Conservation (phyloP, 2,329 filamentous ascomycete genomes). For the Aspergillus sp. region DNA sequence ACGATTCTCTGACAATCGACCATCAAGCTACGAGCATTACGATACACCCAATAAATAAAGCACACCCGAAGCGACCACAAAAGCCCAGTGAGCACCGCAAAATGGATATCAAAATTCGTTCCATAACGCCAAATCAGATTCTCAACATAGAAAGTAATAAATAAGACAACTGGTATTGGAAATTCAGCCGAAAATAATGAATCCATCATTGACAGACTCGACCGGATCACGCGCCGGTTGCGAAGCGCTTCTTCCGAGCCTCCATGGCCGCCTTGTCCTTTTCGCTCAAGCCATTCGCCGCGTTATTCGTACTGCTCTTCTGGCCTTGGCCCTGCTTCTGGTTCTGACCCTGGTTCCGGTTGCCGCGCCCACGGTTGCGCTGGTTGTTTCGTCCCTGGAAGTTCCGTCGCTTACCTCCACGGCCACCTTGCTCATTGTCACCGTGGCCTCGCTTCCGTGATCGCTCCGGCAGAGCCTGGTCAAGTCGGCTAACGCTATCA, state of each 20-base stretch:
- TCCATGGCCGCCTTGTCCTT: constrained; percentile 46
- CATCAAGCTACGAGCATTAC: neutral
- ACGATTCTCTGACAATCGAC: neutral
- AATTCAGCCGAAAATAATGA: neutral
- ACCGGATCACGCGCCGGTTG: constrained; percentile 26
- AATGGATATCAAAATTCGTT: constrained; percentile 4
- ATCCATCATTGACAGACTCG: neutral
- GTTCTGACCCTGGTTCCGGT: constrained; percentile 20
- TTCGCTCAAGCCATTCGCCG: constrained; percentile 32
- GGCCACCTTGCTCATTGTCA: constrained; percentile 37
- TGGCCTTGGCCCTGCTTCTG: constrained; percentile 15
- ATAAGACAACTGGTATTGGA: constrained; percentile 5
- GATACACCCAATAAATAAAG: neutral
- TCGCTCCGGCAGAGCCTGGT: constrained; percentile 46
- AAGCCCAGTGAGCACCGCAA: neutral
- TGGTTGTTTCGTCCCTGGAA: constrained; percentile 35
- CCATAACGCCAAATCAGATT: constrained; percentile 9
- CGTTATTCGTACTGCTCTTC: constrained; percentile 19
- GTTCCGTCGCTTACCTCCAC: constrained; percentile 44
- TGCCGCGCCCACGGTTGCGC: constrained; percentile 22
- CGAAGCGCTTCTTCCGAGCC: constrained; percentile 50
- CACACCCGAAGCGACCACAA: neutral
- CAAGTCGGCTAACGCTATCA: constrained; percentile 42
- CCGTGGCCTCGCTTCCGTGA: constrained; percentile 41
- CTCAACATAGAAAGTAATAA: constrained; percentile 6